Percentiles rank a stretch among this genome's conserved stretches.
phyloP scores from a whole-genome alignment of 768 basidiomycete species.

The Trametes sanguinea region DNA sequence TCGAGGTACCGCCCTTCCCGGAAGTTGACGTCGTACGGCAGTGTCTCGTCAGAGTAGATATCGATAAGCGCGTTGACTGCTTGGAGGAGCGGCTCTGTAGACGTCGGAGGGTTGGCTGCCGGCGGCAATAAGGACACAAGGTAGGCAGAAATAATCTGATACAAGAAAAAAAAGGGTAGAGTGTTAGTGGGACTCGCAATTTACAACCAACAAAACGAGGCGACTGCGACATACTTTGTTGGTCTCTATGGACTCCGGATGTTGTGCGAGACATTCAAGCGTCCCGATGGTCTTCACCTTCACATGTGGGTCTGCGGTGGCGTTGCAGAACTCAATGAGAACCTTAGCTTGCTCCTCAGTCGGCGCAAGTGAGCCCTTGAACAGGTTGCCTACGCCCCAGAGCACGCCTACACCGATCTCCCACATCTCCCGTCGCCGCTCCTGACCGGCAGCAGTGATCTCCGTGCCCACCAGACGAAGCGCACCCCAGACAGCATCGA shows the following conservation, averaged over 20 bases:
- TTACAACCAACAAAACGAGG: neutral
- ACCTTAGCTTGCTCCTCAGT: slow-evolving; percentile 61
- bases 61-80: slow-evolving; percentile 84
- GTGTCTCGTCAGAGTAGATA: slow-evolving; percentile 87
- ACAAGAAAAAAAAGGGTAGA: neutral
- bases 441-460: slow-evolving; percentile 58
- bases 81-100: slow-evolving; percentile 74
- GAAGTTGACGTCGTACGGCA: slow-evolving; percentile 83
- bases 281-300: slow-evolving; percentile 82
- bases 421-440: slow-evolving; percentile 75
- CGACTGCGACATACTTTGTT: slow-evolving; percentile 52
- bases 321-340: slow-evolving; percentile 65
- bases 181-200: neutral
- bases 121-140: slow-evolving; percentile 64
- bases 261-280: slow-evolving; percentile 81
- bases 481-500: slow-evolving; percentile 67
- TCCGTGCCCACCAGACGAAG: slow-evolving; percentile 62
- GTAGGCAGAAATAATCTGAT: slow-evolving; percentile 63
- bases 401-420: slow-evolving; percentile 77
- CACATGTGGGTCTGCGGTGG: slow-evolving; percentile 53
- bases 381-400: slow-evolving; percentile 84
- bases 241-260: slow-evolving; percentile 59
- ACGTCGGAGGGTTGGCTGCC: slow-evolving; percentile 42
- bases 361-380: slow-evolving; percentile 67
- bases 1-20: slow-evolving; percentile 58